Base-by-base conservation (phyloP, 2,329 filamentous ascomycete genomes). In the Neofusicoccum laricinum region DNA sequence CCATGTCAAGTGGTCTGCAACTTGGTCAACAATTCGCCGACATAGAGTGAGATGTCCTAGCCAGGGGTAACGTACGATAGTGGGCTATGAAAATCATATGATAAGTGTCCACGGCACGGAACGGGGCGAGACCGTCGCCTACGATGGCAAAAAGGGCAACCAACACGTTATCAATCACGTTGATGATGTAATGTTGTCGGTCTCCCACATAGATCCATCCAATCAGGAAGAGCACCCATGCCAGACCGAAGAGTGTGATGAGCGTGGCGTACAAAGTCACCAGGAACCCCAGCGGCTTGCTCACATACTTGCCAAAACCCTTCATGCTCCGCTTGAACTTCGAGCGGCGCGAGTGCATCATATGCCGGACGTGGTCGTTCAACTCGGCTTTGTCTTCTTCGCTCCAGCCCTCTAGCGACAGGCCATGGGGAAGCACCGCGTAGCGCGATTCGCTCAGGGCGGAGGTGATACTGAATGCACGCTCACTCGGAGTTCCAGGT, bases 211-310 rank as follows among this genome's bases (percentile, higher is more conserved):
- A 91, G 71, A 93, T 90, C 91, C 91, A 94, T 48, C 84, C 91
- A 73, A 96, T 96, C 63, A 96, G 80, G 77, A 94, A 95, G n/a
- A 96, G 84, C 1, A 96, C 92, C 92, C 92, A 96, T 0, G 90
- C 90, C 12, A 94, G 82, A 71, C 92, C 92, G 70, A 96, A 96
- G 0, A 93, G 81, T 0, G 92, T 95, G 69, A 96, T 93, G 19
- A 94, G 81, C 0, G 85, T 88, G 8, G 91, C 92, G 75, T 96
- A 96, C 3, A 96, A 78, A 0, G 91, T 95, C 65, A 96, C 90
- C 63, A 93, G 84, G 72, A 95, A 92, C 1, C 92, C 92, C 41
- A 96, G 82, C 1, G 92, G 91, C 69, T 87, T 86, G 43, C 83
- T 84, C 14, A 93, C 84, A 72, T 96, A 96, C 76, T 94, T 87